phyloP scores from a whole-genome alignment of 2,329 filamentous ascomycete species.

The Camillea tinctor region DNA sequence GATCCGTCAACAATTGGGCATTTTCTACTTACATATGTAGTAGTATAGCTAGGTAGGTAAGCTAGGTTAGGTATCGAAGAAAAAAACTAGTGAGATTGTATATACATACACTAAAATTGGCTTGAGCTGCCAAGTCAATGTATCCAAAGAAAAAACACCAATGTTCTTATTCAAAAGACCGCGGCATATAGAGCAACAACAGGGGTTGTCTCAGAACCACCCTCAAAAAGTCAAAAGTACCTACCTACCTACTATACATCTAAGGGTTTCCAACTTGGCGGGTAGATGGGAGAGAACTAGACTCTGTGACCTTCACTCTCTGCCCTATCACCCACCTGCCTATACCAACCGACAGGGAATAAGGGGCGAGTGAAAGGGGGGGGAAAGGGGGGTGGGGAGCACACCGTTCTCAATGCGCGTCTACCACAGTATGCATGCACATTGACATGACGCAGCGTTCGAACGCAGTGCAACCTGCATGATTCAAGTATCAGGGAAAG shows the following conservation, averaged over 20 bases:
- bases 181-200: background rate
- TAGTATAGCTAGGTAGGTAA: too few relatives aligned
- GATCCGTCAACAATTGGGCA: background rate
- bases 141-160: background rate
- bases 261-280: too few relatives aligned
- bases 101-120: too few relatives aligned
- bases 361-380: background rate
- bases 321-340: background rate
- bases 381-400: background rate
- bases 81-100: too few relatives aligned
- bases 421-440: background rate
- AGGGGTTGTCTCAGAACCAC: background rate
- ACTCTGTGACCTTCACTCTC: background rate
- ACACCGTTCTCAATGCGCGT: background rate
- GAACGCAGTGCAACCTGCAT: background rate
- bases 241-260: too few relatives aligned
- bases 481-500: background rate
- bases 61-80: too few relatives aligned
- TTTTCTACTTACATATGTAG: too few relatives aligned
- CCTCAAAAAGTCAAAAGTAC: background rate
- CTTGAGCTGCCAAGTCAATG: too few relatives aligned
- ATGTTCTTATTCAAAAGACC: background rate
- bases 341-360: background rate
- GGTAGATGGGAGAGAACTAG: background rate
- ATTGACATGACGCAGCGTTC: background rate